Conservation (phyloP, 345 rosid species). For the Aquilaria sinensis region DNA sequence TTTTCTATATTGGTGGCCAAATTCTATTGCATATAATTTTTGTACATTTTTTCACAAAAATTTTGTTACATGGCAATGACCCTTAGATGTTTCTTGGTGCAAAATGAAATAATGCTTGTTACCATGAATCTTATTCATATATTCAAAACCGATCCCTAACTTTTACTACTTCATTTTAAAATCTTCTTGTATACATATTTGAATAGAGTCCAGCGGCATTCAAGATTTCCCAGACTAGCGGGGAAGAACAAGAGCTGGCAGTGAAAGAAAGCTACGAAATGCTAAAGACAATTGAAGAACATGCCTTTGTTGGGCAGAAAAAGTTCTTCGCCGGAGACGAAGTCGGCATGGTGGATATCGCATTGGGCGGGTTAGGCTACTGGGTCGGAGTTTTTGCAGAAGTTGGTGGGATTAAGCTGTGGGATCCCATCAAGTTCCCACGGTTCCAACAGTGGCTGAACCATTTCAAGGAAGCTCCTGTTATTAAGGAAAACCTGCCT, state of each 20-base stretch:
- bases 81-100: not conserved
- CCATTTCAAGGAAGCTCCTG: conserved; percentile 4
- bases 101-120: not conserved
- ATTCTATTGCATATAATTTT: not conserved
- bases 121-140: too few species aligned
- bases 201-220: not conserved
- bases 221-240: not conserved
- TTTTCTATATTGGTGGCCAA: not conserved
- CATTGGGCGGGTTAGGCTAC: not conserved
- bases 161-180: too few species aligned
- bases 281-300: conserved; percentile 8
- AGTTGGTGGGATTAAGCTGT: not conserved
- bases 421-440: conserved; percentile 7
- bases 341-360: not conserved
- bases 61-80: not conserved
- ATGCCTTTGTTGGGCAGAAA: conserved; percentile 2
- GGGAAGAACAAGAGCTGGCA: conserved; percentile 9
- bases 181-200: too few species aligned
- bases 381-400: conserved; percentile 2
- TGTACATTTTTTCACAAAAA: not conserved
- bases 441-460: conserved; percentile 8
- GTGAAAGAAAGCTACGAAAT: not conserved
- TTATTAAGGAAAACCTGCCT: conserved; percentile 13
- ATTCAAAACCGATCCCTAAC: too few species aligned
- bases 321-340: not conserved